Conservation (phyloP, 345 rosid genomes). For the Hirschfeldia incana region DNA sequence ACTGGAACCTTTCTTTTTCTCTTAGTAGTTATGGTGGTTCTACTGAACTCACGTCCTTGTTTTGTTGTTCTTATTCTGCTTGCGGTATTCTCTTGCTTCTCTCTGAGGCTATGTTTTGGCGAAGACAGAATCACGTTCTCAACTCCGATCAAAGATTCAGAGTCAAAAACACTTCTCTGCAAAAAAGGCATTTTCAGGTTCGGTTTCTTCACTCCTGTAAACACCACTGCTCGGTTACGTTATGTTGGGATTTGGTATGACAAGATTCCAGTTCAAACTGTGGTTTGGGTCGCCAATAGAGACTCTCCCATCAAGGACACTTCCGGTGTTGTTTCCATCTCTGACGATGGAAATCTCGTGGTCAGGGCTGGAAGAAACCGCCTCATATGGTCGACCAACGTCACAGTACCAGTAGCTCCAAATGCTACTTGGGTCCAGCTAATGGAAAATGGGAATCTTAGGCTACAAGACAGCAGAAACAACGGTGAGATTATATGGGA, state of each 20-base stretch:
- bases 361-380: conserved; percentile 41
- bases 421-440: conserved; percentile 46
- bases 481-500: conserved; percentile 52
- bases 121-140: conserved; percentile 40
- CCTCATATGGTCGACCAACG: conserved; percentile 58
- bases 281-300: conserved; percentile 62
- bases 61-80: conserved; percentile 23
- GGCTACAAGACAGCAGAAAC: conserved; percentile 32
- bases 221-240: conserved; percentile 37
- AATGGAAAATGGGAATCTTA: conserved; percentile 54
- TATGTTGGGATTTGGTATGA: conserved; percentile 64
- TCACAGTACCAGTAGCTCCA: conserved; percentile 22
- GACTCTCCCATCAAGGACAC: conserved; percentile 47
- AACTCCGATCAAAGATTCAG: conserved; percentile 43
- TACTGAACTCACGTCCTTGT: neutral
- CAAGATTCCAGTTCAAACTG: conserved; percentile 23
- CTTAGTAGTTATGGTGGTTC: conserved; percentile 7
- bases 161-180: conserved; percentile 41
- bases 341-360: conserved; percentile 52
- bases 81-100: conserved; percentile 21
- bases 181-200: conserved; percentile 41
- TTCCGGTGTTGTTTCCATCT: conserved; percentile 48
- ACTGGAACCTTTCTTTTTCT: neutral
- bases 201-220: conserved; percentile 60
- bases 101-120: conserved; percentile 17